Conservation (phyloP, 2,329 filamentous ascomycete genomes). For the Fusarium pininemorale region DNA sequence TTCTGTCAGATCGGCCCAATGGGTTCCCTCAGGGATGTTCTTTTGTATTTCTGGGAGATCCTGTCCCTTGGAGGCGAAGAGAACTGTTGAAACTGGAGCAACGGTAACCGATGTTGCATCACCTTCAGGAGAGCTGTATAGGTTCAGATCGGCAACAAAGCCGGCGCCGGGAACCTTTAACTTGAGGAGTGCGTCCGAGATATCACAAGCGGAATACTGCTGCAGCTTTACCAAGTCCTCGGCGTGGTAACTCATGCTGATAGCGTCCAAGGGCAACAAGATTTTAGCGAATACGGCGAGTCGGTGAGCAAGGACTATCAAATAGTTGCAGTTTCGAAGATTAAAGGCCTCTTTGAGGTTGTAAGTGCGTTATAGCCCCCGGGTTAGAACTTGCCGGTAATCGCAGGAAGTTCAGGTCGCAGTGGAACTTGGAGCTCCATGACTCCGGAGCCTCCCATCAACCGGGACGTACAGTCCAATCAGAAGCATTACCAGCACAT, state of each 20-base stretch:
- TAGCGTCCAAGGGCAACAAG: slow-evolving; percentile 15
- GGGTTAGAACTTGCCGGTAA: slow-evolving; percentile 23
- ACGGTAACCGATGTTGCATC: slow-evolving; percentile 48
- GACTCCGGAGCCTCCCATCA: slow-evolving; percentile 44
- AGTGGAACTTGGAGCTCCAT: slow-evolving; percentile 35
- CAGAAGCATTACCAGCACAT: slow-evolving; percentile 37
- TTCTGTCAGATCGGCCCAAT: slow-evolving; percentile 74
- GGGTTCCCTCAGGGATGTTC: slow-evolving; percentile 67
- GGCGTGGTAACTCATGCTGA: slow-evolving; percentile 35
- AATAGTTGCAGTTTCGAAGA: slow-evolving; percentile 12
- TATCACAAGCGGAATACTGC: slow-evolving; percentile 62
- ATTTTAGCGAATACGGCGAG: slow-evolving; percentile 21
- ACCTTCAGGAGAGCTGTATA: slow-evolving; percentile 44
- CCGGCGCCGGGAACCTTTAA: slow-evolving; percentile 73
- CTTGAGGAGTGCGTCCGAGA: slow-evolving; percentile 78
- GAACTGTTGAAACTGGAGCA: slow-evolving; percentile 67
- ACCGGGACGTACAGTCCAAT: slow-evolving; percentile 44
- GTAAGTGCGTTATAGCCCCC: slow-evolving; percentile 7
- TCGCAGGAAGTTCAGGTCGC: slow-evolving; percentile 24
- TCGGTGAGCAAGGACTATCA: slow-evolving; percentile 28
- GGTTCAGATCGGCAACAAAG: slow-evolving; percentile 67
- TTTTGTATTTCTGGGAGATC: slow-evolving; percentile 41
- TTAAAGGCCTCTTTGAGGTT: slow-evolving; percentile 16
- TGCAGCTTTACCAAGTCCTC: slow-evolving; percentile 44
- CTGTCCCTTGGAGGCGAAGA: slow-evolving; percentile 69